Percentiles rank a stretch among this genome's conserved stretches.
Evolutionary conservation across 345 rosid genomes (phyloP).

Genomic region (Rhizophora apiculata): DNA sequence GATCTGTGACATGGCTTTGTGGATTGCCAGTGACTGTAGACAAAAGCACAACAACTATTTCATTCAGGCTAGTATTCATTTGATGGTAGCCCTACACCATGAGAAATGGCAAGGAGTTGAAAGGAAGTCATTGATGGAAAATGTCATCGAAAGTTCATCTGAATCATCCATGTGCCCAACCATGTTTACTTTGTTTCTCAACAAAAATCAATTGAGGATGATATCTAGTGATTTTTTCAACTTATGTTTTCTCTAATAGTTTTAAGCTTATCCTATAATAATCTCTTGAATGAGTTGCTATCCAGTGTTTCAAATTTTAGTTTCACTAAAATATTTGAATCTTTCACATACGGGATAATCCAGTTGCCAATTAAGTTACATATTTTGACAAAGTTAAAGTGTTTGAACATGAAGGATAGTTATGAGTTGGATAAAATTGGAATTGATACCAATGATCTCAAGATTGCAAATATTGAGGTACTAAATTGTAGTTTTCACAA

Average conservation of each 20-base stretch:
- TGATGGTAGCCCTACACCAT: not conserved
- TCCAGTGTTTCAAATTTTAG: constrained; percentile 15
- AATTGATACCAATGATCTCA: no score
- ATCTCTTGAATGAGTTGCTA: constrained; percentile 3
- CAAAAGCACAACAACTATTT: constrained; percentile 4
- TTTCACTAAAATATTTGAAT: constrained; percentile 15
- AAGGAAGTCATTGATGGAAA: no score
- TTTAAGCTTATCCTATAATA: not conserved
- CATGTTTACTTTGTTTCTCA: no score
- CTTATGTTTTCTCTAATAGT: no score
- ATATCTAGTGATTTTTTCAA: no score
- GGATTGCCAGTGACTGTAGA: constrained; percentile 23
- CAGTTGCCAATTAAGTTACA: constrained; percentile 24
- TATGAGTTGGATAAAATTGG: no score
- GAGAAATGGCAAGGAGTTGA: not conserved
- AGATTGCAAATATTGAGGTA: no score
- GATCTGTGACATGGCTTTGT: constrained; percentile 37
- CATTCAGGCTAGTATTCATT: constrained; percentile 3
- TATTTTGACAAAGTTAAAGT: constrained; percentile 12
- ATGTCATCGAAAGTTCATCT: no score
- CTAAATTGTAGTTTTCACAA: no score
- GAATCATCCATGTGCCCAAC: no score
- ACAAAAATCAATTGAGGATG: no score
- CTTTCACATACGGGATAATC: constrained; percentile 13
- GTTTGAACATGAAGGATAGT: constrained; percentile 7